Evolutionary conservation across 2,329 filamentous ascomycete genomes (phyloP).

Genomic region (Penicillium verrucosum): DNA sequence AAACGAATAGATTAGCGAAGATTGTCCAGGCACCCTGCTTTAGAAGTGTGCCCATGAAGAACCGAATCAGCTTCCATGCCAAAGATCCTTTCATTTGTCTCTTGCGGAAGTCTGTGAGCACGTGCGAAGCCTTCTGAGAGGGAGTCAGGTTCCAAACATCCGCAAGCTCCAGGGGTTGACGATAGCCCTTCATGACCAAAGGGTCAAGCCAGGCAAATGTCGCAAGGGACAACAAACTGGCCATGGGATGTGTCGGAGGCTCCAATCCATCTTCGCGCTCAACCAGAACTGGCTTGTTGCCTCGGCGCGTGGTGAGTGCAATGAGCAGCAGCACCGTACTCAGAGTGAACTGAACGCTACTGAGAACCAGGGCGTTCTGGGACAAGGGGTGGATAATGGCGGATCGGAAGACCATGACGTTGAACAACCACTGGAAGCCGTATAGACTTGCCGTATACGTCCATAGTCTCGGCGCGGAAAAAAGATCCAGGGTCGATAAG

Average conservation of each 20-base stretch:
- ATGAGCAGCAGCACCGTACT: conserved; percentile 71
- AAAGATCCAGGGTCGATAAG: conserved; percentile 56
- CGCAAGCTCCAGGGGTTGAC: conserved; percentile 73
- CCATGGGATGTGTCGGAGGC: conserved; percentile 80
- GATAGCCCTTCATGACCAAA: conserved; percentile 86
- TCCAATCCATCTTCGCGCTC: conserved; percentile 87
- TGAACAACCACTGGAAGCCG: conserved; percentile 74
- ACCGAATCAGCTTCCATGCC: conserved; percentile 75
- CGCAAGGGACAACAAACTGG: conserved; percentile 81
- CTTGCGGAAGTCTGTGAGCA: conserved; percentile 80
- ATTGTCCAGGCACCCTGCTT: conserved; percentile 78
- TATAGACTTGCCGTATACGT: conserved; percentile 90
- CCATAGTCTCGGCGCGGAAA: conserved; percentile 77
- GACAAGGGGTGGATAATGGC: conserved; percentile 74
- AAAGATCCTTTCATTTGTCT: conserved; percentile 77
- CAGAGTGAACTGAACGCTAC: conserved; percentile 71
- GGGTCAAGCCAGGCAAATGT: conserved; percentile 90
- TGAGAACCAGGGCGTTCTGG: conserved; percentile 58
- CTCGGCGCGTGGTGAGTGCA: conserved; percentile 78
- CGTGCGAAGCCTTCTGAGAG: conserved; percentile 78
- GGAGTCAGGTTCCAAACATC: conserved; percentile 90
- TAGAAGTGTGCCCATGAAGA: conserved; percentile 74
- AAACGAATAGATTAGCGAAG: conserved; percentile 77
- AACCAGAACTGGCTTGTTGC: conserved; percentile 82
- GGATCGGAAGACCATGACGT: conserved; percentile 76